These are phyloP conservation scores for Aspergillus sp. DNA, from an alignment of 2,329 filamentous ascomycete species.

Conservation along the genomic window DNA sequence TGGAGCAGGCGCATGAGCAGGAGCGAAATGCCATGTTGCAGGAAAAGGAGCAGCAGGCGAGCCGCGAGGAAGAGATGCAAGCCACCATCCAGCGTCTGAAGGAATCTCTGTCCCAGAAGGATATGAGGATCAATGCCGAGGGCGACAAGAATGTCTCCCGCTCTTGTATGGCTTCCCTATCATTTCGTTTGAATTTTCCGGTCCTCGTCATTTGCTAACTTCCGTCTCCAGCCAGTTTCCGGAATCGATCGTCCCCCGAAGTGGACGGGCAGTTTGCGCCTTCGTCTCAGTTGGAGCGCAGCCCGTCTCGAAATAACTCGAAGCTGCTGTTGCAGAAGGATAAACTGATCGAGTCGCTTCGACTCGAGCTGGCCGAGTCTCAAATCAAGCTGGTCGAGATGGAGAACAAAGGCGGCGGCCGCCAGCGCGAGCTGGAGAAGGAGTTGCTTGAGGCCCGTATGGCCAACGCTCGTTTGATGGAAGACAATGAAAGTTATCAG, in stretches of 20 bases:
- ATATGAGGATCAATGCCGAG: constrained; percentile 52
- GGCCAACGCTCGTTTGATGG: constrained; percentile 93
- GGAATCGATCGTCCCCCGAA: constrained; percentile 58
- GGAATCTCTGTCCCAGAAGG: constrained; percentile 78
- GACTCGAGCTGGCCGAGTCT: constrained; percentile 88
- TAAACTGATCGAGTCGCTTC: constrained; percentile 87
- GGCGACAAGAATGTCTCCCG: constrained; percentile 52
- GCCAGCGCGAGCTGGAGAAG: constrained; percentile 85
- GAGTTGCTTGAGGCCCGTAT: constrained; percentile 88
- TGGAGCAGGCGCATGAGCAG: constrained; percentile 88
- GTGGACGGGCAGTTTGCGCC: constrained; percentile 85
- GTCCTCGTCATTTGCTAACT: constrained; percentile 17
- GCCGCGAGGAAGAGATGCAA: constrained; percentile 87
- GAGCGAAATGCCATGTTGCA: constrained; percentile 84
- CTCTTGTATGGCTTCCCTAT: constrained; percentile 46
- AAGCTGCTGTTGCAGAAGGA: constrained; percentile 93
- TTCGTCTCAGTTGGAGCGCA: constrained; percentile 77
- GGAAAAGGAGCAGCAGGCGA: constrained; percentile 85
- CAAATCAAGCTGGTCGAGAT: constrained; percentile 95
- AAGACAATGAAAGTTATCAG: constrained; percentile 98
- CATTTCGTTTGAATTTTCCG: neutral
- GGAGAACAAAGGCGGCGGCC: constrained; percentile 86
- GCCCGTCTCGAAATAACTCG: constrained; percentile 85
- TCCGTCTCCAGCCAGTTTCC: constrained; percentile 39
- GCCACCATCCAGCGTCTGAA: constrained; percentile 87